phyloP scores from a whole-genome alignment of 2,329 filamentous ascomycete genomes.

The Chrysosporium keratinophilum region DNA sequence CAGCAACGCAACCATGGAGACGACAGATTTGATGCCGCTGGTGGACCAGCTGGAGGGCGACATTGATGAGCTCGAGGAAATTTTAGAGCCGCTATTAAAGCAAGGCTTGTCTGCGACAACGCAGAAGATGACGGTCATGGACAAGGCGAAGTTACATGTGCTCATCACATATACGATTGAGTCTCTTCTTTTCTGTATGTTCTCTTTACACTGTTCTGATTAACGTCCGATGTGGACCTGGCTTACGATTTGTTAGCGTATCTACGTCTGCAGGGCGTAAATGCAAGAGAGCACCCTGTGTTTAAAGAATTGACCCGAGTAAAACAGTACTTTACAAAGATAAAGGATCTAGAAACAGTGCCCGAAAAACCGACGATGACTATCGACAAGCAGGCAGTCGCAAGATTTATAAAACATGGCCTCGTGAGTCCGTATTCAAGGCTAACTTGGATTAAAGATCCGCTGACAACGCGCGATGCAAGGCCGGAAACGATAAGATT shows the following conservation, averaged over 20 bases:
- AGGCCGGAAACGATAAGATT: slow-evolving; percentile 43
- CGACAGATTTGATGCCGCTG: slow-evolving; percentile 52
- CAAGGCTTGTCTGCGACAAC: slow-evolving; percentile 56
- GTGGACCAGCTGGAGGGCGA: slow-evolving; percentile 65
- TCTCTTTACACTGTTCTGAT: neutral
- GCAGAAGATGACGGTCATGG: slow-evolving; percentile 75
- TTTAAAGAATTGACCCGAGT: slow-evolving; percentile 78
- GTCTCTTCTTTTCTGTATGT: slow-evolving; percentile 70
- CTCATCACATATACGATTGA: slow-evolving; percentile 81
- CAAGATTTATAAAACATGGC: slow-evolving; percentile 70
- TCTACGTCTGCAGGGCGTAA: slow-evolving; percentile 64
- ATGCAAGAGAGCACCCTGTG: slow-evolving; percentile 75
- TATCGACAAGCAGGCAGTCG: slow-evolving; percentile 64
- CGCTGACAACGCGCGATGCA: slow-evolving; percentile 12
- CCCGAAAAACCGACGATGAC: slow-evolving; percentile 48
- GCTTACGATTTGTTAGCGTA: slow-evolving; percentile 44
- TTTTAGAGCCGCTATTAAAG: slow-evolving; percentile 61
- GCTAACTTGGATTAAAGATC: neutral
- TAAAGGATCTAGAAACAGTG: slow-evolving; percentile 62
- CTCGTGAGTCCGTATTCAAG: slow-evolving; percentile 45
- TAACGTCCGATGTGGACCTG: neutral
- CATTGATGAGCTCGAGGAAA: slow-evolving; percentile 66
- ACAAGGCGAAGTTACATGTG: slow-evolving; percentile 91
- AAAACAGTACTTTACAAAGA: slow-evolving; percentile 86
- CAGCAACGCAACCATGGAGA: slow-evolving; percentile 38